Evolutionary conservation across 2,329 filamentous ascomycete genomes (phyloP).

Genomic region (Trichoderma koningii): DNA sequence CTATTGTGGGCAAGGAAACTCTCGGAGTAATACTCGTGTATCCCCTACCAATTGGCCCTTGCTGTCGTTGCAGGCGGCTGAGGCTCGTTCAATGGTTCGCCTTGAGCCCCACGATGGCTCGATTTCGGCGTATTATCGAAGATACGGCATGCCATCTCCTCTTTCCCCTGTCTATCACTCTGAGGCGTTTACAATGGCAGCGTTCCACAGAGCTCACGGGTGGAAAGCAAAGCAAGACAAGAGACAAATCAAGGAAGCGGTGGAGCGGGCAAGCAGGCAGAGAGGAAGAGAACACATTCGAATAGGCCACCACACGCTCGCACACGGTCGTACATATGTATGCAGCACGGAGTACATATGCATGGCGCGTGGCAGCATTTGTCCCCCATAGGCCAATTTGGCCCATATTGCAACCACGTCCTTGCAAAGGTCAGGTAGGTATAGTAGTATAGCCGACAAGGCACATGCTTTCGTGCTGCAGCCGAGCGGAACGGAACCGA

Average conservation of each 20-base stretch:
- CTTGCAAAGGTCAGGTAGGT: no score
- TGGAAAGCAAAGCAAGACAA: no score
- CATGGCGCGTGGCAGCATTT: slow-evolving; percentile 15
- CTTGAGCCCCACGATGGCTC: slow-evolving; percentile 19
- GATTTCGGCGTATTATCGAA: slow-evolving; percentile 24
- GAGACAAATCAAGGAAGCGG: not conserved
- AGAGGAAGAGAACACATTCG: not conserved
- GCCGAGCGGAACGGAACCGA: not conserved
- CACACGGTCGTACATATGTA: not conserved
- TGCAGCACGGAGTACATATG: slow-evolving; percentile 23
- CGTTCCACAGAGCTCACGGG: not conserved
- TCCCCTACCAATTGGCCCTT: not conserved
- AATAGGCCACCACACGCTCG: not conserved
- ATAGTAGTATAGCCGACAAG: no score
- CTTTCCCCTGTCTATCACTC: not conserved
- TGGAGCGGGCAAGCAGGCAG: slow-evolving; percentile 7
- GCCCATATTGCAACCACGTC: slow-evolving; percentile 1
- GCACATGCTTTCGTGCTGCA: no score
- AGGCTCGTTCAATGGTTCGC: not conserved
- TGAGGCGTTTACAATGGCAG: not conserved
- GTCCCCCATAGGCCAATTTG: not conserved
- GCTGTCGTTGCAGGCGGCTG: not conserved
- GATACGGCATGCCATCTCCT: not conserved
- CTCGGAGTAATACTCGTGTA: not conserved
- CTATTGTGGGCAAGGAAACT: not conserved